Percentiles rank a stretch among this genome's conserved stretches.
phyloP scores from a whole-genome alignment of 2,329 filamentous ascomycete genomes.

The Penicillium janthinellum region DNA sequence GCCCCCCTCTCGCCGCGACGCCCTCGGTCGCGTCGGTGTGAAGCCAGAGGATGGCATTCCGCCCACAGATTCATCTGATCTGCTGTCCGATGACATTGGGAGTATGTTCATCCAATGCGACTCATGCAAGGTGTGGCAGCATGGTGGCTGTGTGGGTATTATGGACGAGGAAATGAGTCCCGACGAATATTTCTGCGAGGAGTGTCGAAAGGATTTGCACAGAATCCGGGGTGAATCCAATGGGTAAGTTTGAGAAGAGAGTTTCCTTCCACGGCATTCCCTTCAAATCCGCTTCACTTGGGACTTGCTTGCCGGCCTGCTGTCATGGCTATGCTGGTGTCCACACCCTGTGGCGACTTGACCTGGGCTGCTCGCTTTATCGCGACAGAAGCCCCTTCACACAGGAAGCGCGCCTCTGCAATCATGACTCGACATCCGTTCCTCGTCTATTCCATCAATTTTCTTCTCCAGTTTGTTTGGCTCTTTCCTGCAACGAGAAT shows the following conservation, averaged over 20 bases:
- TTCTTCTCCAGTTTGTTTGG: background rate
- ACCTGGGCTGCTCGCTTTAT: background rate
- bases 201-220: conserved; percentile 89
- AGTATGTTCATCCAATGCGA: conserved; percentile 98
- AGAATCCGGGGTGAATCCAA: conserved; percentile 77
- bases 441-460: background rate
- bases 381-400: background rate
- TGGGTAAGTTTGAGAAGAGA: conserved; percentile 65
- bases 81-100: conserved; percentile 79
- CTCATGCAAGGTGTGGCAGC: conserved; percentile 97
- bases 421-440: background rate
- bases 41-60: conserved; percentile 61
- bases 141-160: conserved; percentile 95
- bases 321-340: conserved; percentile 1
- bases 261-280: background rate
- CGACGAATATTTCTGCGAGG: conserved; percentile 97
- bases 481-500: conserved; percentile 9
- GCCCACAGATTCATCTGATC: conserved; percentile 61
- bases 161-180: conserved; percentile 91
- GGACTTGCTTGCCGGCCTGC: background rate
- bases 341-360: conserved; percentile 2
- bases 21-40: conserved; percentile 54
- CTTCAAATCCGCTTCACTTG: background rate
- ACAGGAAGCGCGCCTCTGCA: background rate
- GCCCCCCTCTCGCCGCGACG: conserved; percentile 59